Percentiles rank a stretch among this genome's conserved stretches.
phyloP scores from a whole-genome alignment of 768 basidiomycete species.

The Boletus sp. region DNA sequence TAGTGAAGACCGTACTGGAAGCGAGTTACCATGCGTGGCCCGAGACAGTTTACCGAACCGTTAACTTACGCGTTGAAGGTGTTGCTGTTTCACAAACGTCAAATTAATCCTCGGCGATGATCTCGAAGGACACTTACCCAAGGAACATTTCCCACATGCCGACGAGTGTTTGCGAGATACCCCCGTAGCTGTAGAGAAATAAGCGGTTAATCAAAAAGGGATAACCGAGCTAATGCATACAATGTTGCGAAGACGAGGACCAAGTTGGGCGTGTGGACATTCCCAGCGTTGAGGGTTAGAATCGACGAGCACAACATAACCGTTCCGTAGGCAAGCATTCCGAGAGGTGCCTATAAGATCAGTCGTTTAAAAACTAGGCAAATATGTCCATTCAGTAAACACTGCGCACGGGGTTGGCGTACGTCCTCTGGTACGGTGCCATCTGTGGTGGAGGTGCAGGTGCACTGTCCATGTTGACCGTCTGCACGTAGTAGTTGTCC shows the following conservation, averaged over 20 bases:
- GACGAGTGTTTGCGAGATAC: slow-evolving; percentile 30
- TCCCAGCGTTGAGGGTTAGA: slow-evolving; percentile 22
- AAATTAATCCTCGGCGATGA: background rate
- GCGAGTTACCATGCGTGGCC: background rate
- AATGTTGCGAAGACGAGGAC: slow-evolving; percentile 31
- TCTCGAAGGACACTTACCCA: slow-evolving; percentile 16
- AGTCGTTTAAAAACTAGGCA: background rate
- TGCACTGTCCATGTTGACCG: slow-evolving; percentile 20
- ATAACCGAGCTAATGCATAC: slow-evolving; percentile 9
- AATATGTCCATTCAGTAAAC: background rate
- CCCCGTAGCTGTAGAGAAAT: slow-evolving; percentile 25
- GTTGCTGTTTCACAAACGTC: slow-evolving; percentile 18
- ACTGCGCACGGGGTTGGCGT: slow-evolving; percentile 22
- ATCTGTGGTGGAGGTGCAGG: slow-evolving; percentile 16
- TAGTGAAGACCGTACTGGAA: slow-evolving; percentile 26
- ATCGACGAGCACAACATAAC: slow-evolving; percentile 31
- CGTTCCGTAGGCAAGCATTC: slow-evolving; percentile 30
- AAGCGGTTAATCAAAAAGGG: background rate
- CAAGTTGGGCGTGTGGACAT: slow-evolving; percentile 22
- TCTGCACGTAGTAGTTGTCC: slow-evolving; percentile 30
- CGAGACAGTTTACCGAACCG: background rate
- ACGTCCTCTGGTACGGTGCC: slow-evolving; percentile 28
- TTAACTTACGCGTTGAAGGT: slow-evolving; percentile 28
- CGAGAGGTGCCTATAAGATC: slow-evolving; percentile 23
- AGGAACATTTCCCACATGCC: slow-evolving; percentile 35